Evolutionary conservation across 805 yeast genomes (phyloP).

Genomic region (Yamadazyma laniorum): DNA sequence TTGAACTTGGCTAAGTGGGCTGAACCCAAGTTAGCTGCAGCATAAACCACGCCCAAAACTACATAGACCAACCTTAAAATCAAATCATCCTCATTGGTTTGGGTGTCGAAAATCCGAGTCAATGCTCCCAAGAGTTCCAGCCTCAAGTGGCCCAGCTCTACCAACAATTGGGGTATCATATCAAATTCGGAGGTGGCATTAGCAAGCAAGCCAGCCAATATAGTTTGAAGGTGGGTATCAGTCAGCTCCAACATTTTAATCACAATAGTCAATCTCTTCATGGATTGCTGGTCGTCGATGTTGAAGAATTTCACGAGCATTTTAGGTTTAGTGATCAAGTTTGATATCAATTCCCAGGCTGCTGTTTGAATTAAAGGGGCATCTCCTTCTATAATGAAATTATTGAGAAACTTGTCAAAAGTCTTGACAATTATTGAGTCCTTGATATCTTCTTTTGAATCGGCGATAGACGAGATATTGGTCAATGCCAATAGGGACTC

Average conservation of each 20-base stretch:
- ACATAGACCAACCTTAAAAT: constrained; percentile 26
- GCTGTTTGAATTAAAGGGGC: constrained; percentile 51
- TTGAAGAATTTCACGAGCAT: constrained; percentile 60
- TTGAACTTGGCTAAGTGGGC: constrained; percentile 2
- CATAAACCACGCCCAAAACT: constrained; percentile 12
- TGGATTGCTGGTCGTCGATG: constrained; percentile 33
- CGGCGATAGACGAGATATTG: constrained; percentile 54
- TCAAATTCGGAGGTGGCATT: constrained; percentile 41
- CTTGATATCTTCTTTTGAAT: constrained; percentile 30
- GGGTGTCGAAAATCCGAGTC: constrained; percentile 22
- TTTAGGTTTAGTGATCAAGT: constrained; percentile 45
- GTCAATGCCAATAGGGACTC: constrained; percentile 66
- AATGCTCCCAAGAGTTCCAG: constrained; percentile 20
- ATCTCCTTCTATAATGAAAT: constrained; percentile 39
- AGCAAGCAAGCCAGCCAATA: constrained; percentile 37
- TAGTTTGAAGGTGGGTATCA: constrained; percentile 28
- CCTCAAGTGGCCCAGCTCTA: constrained; percentile 15
- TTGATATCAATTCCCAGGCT: constrained; percentile 61
- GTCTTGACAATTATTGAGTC: constrained; percentile 43
- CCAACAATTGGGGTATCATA: constrained; percentile 29
- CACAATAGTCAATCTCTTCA: constrained; percentile 27
- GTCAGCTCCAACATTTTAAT: constrained; percentile 34
- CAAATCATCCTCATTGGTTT: constrained; percentile 24
- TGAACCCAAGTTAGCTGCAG: constrained; percentile 7
- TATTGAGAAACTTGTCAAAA: constrained; percentile 45